A percentile compares a stretch with the other conserved stretches of the same genome.
These are phyloP conservation scores for Blepharisma japonicum DNA, from an alignment of 73 alveolate genomes.

Conservation along the genomic window DNA sequence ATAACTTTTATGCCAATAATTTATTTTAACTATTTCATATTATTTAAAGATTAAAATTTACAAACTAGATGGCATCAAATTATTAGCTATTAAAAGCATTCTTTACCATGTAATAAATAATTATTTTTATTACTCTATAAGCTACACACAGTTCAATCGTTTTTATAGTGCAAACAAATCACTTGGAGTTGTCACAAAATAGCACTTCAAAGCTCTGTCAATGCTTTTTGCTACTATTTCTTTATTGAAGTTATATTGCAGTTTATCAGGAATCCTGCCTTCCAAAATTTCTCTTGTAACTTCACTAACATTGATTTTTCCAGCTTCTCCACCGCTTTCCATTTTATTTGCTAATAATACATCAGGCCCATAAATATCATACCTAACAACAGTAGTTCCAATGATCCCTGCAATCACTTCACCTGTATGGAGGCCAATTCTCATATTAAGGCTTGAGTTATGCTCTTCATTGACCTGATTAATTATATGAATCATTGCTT, in stretches of 20 bases:
- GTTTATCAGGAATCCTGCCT: neutral
- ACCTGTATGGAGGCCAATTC: conserved; percentile 91
- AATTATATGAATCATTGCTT: conserved; percentile 90
- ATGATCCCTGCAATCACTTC: conserved; percentile 52
- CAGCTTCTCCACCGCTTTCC: conserved; percentile 57
- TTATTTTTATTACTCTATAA: too few species aligned
- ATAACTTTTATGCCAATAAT: too few species aligned
- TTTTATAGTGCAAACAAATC: too few species aligned
- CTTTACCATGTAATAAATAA: too few species aligned
- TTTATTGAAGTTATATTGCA: neutral
- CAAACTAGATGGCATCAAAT: too few species aligned
- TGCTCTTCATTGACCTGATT: conserved; percentile 67
- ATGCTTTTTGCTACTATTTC: conserved; percentile 13
- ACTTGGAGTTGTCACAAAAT: neutral
- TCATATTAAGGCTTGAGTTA: conserved; percentile 72
- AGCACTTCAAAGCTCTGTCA: neutral
- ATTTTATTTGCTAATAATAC: conserved; percentile 49
- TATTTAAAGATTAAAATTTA: too few species aligned
- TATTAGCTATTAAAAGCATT: too few species aligned
- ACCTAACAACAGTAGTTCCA: conserved; percentile 54
- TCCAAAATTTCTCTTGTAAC: conserved; percentile 58
- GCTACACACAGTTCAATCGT: too few species aligned
- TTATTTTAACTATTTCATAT: too few species aligned
- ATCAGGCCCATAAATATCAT: conserved; percentile 57
- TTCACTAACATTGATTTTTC: conserved; percentile 65